phyloP scores from a whole-genome alignment of 169 alveolate genomes.

The Eimeria brunetti region DNA sequence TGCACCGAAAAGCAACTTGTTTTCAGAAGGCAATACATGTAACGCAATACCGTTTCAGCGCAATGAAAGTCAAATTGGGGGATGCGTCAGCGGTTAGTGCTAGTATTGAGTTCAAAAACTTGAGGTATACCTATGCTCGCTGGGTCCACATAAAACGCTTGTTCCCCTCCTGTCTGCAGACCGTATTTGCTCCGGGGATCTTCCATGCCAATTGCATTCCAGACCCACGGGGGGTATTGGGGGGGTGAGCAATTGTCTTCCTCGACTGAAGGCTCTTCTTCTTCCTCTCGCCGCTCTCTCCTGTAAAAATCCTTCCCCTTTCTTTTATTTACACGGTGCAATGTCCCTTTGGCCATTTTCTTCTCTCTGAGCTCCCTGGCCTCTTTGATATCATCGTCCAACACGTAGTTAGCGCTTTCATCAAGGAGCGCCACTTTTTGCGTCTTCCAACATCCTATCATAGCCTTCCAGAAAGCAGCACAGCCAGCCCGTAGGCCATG shows the following conservation, averaged over 20 bases:
- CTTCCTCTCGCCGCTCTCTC: not conserved
- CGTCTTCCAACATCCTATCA: not conserved
- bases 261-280: not conserved
- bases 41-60: not conserved
- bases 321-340: not conserved
- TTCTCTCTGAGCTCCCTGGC: not conserved
- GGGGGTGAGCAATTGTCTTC: constrained; percentile 11
- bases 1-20: not conserved
- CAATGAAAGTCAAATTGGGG: not conserved
- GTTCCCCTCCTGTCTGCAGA: not conserved
- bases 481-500: not conserved
- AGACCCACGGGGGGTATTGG: constrained; percentile 56
- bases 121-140: constrained; percentile 26
- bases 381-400: constrained; percentile 40
- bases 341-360: not conserved
- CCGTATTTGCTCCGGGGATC: constrained; percentile 20
- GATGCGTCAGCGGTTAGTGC: not conserved
- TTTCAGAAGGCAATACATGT: not conserved
- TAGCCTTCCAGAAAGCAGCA: not conserved
- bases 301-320: not conserved
- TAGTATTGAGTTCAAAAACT: not conserved
- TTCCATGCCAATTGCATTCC: constrained; percentile 57
- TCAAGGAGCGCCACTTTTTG: not conserved
- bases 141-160: constrained; percentile 33
- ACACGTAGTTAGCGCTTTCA: not conserved